Evolutionary conservation across 2,329 filamentous ascomycete species (phyloP).

Genomic region (Mycosphaerella sp.): DNA sequence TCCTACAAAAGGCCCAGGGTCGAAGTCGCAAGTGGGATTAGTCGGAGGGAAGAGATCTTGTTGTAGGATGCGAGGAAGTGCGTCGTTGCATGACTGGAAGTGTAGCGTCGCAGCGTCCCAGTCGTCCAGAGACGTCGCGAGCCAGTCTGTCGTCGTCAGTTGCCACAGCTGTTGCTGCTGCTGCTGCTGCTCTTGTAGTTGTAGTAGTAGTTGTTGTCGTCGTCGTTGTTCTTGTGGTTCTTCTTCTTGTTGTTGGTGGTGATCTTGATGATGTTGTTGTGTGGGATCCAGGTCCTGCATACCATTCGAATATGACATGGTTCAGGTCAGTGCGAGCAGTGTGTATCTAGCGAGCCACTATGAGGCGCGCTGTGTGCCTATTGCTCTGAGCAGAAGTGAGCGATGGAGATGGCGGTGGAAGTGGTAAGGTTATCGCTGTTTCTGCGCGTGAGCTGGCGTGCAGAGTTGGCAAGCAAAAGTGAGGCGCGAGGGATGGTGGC

Average conservation of each 20-base stretch:
- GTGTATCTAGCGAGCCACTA: not conserved
- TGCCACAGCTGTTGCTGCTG: constrained; percentile 2
- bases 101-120: not conserved
- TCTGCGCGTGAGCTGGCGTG: not conserved
- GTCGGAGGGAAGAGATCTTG: constrained; percentile 5
- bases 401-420: not conserved
- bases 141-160: constrained; percentile 2
- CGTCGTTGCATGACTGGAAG: constrained; percentile 3
- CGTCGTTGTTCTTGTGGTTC: no score
- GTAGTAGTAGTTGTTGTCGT: no score
- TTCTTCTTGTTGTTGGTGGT: no score
- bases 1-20: constrained; percentile 21
- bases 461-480: not conserved
- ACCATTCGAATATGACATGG: constrained; percentile 7
- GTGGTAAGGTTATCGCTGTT: not conserved
- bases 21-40: constrained; percentile 6
- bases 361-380: no score
- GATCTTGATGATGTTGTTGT: no score
- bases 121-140: constrained; percentile 1
- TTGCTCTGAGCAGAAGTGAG: not conserved
- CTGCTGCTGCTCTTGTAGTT: no score
- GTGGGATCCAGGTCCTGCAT: constrained; percentile 10
- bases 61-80: constrained; percentile 16
- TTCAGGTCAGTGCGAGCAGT: constrained; percentile 5
- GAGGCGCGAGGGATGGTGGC: not conserved